Evolutionary conservation across 176 grass and related monocot species (phyloP), one percentile per base, ranked within the genome.

Genomic region (Oryza glumipatula): DNA sequence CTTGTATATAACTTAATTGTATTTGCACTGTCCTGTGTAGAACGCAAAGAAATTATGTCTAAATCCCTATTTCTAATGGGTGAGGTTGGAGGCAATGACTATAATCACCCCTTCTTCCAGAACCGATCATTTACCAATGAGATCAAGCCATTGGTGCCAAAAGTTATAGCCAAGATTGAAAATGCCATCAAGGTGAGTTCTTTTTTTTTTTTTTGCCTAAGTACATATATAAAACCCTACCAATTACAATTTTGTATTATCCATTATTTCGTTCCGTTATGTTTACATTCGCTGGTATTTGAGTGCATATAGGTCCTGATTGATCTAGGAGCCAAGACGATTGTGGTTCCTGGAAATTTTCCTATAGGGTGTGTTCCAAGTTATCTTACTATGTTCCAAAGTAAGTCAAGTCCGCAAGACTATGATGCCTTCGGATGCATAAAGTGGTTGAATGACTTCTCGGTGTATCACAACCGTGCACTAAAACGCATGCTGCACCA

Each of bases 11-110:
- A n/a, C n/a, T 15, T 56, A 56, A 56, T 17, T 56, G 17, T 19
- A 56, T 16, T 56, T 19, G 5, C 16, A 56, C 16, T 56, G 16
- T 7, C 15, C 17, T 67, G 0, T 32, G 44, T 56, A 78, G 77
- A 82, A 67, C 35, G 67, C 10, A 15, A 32, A 10, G 45, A 73
- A 6, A 45, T 79, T 30, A 35, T 88, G 80, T 72, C 43, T 7
- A 83, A 51, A 22, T 88, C 86, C 4, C n/a, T 88, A 6, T 67
- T 88, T 58, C 26, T 90, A 3, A 6, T 92, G 49, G 87, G 92
- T 23, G 88, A 88, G 77, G 73, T 94, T 1, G 92, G 89, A 30
- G 32, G 38, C n/a, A 94, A 94, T 69, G 92, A 92, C 82, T 90
- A 92, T 56, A 89, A 89, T 74, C 73, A 92, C n/a, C 81, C 51